Evolutionary conservation across 345 rosid genomes (phyloP).

Genomic region (Acer negundo): DNA sequence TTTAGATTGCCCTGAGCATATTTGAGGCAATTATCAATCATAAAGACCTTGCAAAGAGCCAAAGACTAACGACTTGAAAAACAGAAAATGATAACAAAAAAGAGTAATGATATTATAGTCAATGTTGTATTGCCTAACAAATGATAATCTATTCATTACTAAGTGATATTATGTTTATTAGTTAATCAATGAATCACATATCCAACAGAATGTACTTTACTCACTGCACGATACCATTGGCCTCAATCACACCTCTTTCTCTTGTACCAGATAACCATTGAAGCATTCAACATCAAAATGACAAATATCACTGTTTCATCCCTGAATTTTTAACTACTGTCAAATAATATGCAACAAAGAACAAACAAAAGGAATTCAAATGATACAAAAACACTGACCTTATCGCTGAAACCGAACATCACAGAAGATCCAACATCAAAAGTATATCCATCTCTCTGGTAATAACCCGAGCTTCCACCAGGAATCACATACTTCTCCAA

Average conservation of each 20-base stretch:
- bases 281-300: neutral
- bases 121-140: neutral
- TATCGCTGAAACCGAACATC: conserved; percentile 91
- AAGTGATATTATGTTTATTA: neutral
- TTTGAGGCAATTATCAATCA: conserved; percentile 18
- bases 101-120: neutral
- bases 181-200: neutral
- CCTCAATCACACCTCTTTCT: neutral
- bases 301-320: neutral
- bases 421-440: conserved; percentile 98
- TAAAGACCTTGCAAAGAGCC: conserved; percentile 4
- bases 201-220: neutral
- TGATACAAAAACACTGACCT: conserved; percentile 48
- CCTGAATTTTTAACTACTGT: neutral
- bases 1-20: conserved; percentile 84
- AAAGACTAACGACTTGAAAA: neutral
- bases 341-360: conserved; percentile 1
- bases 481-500: conserved; percentile 95
- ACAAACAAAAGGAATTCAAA: neutral
- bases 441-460: conserved; percentile 79
- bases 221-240: neutral
- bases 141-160: neutral
- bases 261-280: neutral
- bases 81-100: neutral
- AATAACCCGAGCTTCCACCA: conserved; percentile 95